Base-by-base conservation (phyloP, 768 basidiomycete genomes). In the Tulasnella sp. region DNA sequence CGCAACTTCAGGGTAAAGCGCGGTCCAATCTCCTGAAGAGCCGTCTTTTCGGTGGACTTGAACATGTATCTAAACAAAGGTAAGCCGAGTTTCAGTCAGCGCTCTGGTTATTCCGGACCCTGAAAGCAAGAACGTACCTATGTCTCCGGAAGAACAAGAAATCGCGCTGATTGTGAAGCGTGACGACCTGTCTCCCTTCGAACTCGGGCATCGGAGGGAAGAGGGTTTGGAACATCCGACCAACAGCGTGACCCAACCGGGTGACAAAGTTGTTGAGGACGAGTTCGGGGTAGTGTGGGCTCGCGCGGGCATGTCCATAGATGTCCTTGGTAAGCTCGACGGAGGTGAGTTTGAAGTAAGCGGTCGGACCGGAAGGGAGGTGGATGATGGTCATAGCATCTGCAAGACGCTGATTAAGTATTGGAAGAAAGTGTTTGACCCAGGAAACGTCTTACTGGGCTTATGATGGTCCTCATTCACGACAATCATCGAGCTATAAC, bases 101-200 rank as follows among this genome's bases (percentile, higher is more conserved):
- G n/a, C n/a, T 74, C 62, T 11, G 73, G 75, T 73, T 74, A 72
- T 75, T n/a, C n/a, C n/a, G n/a, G n/a, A n/a, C n/a, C n/a, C n/a
- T n/a, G n/a, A n/a, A n/a, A n/a, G n/a, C n/a, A 67, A 7, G 19
- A 32, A 59, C n/a, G n/a, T 74, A 96, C 89, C 97, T 87, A 83
- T 98, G 97, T 72, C 97, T 84, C 75, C 97, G 84, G 83, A 99
- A 96, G 83, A 99, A 99, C 72, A 99, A 81, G 81, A 98, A 99
- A 82, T 99, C 97, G 63, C 97, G 87, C 79, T 97, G 95, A 78
- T 98, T 98, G 78, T 98, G 97, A 22, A 98, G 83, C 2, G 96
- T 97, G 14, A 98, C 95, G 11, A 98, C 95, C 80, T 99, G 97
- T 36, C 97, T 79, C 39, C 97, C 97, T 81, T 94, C 90, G 78